phyloP scores from a whole-genome alignment of 345 rosid genomes.

The Corymbia maculata region DNA sequence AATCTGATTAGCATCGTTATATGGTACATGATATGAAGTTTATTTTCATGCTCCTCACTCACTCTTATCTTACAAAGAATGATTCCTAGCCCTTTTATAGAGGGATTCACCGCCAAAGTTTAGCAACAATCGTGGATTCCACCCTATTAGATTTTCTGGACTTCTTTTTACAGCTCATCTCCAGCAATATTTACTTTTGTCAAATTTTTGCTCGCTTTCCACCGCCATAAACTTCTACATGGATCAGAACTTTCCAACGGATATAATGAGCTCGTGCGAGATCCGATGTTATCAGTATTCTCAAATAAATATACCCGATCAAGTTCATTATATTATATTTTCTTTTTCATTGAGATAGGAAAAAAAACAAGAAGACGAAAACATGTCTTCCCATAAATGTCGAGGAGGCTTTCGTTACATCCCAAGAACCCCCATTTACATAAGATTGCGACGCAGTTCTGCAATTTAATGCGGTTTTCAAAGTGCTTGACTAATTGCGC shows the following conservation, averaged over 20 bases:
- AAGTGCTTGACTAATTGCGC: not conserved
- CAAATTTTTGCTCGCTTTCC: too few species aligned
- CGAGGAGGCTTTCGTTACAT: not conserved
- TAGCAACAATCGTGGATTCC: too few species aligned
- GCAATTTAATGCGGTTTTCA: not conserved
- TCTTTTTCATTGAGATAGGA: not conserved
- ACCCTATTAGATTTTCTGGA: too few species aligned
- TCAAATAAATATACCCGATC: not conserved
- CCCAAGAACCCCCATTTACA: not conserved
- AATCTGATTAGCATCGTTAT: not conserved
- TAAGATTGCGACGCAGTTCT: not conserved
- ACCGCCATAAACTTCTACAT: too few species aligned
- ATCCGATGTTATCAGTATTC: not conserved
- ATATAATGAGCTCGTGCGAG: not conserved
- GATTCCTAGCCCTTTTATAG: too few species aligned
- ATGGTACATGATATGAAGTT: not conserved
- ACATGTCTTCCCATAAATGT: not conserved
- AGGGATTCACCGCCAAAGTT: too few species aligned
- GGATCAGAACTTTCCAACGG: not conserved
- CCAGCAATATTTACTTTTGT: too few species aligned
- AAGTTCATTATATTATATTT: not conserved
- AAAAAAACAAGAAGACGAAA: not conserved
- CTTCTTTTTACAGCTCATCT: too few species aligned
- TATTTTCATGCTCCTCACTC: too few species aligned
- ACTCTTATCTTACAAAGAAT: too few species aligned